phyloP scores from a whole-genome alignment of 2,329 filamentous ascomycete genomes.

The Byssochlamys sp. region DNA sequence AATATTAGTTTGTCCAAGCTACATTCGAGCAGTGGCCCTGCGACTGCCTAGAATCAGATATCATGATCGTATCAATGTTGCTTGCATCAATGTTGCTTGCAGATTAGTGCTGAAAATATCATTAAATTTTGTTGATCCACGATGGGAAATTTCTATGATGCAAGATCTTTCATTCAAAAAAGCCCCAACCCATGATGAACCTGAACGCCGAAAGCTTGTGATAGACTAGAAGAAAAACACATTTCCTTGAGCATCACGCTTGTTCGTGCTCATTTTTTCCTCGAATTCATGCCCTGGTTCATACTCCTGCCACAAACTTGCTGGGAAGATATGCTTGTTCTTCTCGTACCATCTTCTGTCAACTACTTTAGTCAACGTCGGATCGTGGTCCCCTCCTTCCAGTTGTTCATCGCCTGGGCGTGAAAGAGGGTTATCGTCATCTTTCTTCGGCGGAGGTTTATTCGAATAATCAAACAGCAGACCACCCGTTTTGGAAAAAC shows the following conservation, averaged over 20 bases:
- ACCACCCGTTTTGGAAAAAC: conserved; percentile 62
- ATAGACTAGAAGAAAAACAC: conserved; percentile 69
- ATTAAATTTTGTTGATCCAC: background rate
- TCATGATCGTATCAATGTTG: too few species aligned
- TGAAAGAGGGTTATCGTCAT: conserved; percentile 32
- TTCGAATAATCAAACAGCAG: conserved; percentile 68
- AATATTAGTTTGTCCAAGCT: background rate
- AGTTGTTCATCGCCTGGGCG: conserved; percentile 46
- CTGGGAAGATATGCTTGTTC: conserved; percentile 97
- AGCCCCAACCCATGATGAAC: background rate
- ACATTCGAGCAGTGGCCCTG: background rate
- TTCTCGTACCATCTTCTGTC: conserved; percentile 93
- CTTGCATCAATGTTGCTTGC: background rate
- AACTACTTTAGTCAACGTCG: conserved; percentile 79
- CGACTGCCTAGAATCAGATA: too few species aligned
- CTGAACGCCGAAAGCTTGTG: conserved; percentile 7
- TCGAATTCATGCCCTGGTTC: conserved; percentile 73
- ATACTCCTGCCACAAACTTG: conserved; percentile 90
- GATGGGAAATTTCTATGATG: background rate
- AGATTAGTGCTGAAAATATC: background rate
- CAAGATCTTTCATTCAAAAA: background rate
- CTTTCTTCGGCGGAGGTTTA: conserved; percentile 23
- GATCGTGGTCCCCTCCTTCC: conserved; percentile 71
- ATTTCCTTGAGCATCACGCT: conserved; percentile 80
- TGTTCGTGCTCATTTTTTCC: conserved; percentile 55